Base-by-base conservation (phyloP, 768 basidiomycete species). In the Phylloporus arenicola region DNA sequence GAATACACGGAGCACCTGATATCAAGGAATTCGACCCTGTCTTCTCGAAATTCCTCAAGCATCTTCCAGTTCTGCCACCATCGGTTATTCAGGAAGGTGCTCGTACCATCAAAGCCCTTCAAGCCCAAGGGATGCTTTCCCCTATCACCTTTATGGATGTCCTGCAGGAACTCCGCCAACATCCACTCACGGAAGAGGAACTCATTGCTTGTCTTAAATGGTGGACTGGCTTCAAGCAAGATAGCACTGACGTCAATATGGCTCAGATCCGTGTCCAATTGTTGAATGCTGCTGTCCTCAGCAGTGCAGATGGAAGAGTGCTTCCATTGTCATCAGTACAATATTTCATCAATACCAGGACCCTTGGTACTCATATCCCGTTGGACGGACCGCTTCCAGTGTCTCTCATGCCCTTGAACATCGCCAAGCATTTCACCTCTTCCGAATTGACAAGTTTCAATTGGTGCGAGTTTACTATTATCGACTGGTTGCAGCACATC, bases 201-300 rank as follows among this genome's bases (percentile, higher is more conserved):
- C 84, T 88, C 69, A 64, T 85, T n/a, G 83, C 82, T 3, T 92
- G 88, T 66, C 70, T 97, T 54, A 80, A 81, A 50, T 98, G 96
- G 95, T 93, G 93, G 88, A 73, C 77, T 25, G 52, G 58, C 17
- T 63, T 80, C 14, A 71, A 68, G 48, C 69, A 61, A 59, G 70
- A 71, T 22, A 64, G 62, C 34, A 65, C 58, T 33, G 56, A 62
- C 13, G 44, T 68, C 13, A 67, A 74, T n/a, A 67, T 79, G 43
- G 53, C 68, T 13, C 70, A 72, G 17, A 75, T 75, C 53, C 84
- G 75, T 55, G 72, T 62, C 3, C 77, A 88, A 50, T 74, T 98
- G 16, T 68, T 95, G 16, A 76, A 84, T 53, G 85, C 84, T 4
- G 83, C 84, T 1, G 75, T 95, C 13, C 66, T 96, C 20, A 64